Base-by-base conservation (phyloP, 2,329 filamentous ascomycete genomes). In the Beauveria sp. region DNA sequence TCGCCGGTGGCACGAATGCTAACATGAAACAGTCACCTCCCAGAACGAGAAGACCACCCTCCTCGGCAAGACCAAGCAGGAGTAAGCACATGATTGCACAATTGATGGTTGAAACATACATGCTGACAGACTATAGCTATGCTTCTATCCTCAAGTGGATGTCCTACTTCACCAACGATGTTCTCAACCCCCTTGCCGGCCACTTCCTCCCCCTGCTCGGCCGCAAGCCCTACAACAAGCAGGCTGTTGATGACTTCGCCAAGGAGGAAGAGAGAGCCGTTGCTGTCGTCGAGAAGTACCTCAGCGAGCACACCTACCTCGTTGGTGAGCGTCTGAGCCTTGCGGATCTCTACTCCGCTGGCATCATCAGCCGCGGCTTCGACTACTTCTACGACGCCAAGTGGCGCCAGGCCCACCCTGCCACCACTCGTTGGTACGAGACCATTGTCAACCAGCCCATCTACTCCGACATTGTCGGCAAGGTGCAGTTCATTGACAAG, bases 1-100 rank as follows among this genome's bases (percentile, higher is more conserved):
- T 68, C 69, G 73, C 69, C 71, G 69, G 61, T 49, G 62, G 64
- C 68, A 66, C 66, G 67, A 63, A 60, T 62, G 67, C 74, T 78
- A 70, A 79, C 71, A 62, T 34, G 67, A 63, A 64, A 65, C 74
- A 98, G 95, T 99, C 76, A 92, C 95, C 73, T 98, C 95, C 71
- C 95, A 99, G 83, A 99, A 99, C 79, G 95, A 98, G 88, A 98
- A 98, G 89, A 99, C 95, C 72, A 96, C 92, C 70, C 92, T 99
- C 69, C 88, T 99, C 72, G 95, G 95, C 75, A 98, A 98, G 89
- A 99, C 93, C 82, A 99, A 99, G 89, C 93, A 99, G 84, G 95
- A 99, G 87, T 92, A 81, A 76, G 83, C 42, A 26, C 26, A 56
- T 54, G 12, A 24, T 75, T 63, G n/a, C n/a, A 20, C 26, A 26